Evolutionary conservation across 306 rosid species (phyloP).

Genomic region (Delonix regia): DNA sequence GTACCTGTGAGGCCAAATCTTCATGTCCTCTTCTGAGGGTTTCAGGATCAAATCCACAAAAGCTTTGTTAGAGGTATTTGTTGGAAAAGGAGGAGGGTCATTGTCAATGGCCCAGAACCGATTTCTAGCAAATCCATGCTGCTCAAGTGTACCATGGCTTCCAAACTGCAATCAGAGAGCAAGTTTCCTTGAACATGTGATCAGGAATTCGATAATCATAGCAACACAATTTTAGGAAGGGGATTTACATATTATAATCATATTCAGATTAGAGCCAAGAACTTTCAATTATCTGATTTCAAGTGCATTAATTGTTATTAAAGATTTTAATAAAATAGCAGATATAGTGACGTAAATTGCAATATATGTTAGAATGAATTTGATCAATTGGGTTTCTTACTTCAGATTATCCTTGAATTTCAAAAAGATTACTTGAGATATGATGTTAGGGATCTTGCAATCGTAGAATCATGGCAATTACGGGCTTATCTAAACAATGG

Average conservation of each 20-base stretch:
- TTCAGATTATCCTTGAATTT: neutral
- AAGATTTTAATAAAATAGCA: neutral
- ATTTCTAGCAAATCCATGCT: conserved; percentile 77
- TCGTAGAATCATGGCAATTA: conserved; percentile 7
- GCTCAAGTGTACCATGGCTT: conserved; percentile 63
- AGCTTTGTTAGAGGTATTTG: conserved; percentile 50
- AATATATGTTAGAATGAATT: neutral
- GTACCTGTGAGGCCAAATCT: conserved; percentile 89
- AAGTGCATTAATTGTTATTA: conserved; percentile 11
- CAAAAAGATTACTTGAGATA: conserved; percentile 10
- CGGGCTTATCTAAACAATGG: conserved; percentile 3
- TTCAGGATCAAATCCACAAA: conserved; percentile 70
- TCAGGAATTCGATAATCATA: neutral
- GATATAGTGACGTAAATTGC: neutral
- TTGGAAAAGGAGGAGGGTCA: conserved; percentile 64
- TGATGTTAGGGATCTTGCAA: conserved; percentile 4
- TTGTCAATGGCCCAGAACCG: conserved; percentile 59
- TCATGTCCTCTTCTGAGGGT: conserved; percentile 78
- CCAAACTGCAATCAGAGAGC: conserved; percentile 56
- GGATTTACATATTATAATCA: neutral
- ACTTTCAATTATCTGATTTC: neutral
- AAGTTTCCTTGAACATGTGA: conserved; percentile 33
- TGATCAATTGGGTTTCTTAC: neutral
- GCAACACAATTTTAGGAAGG: neutral
- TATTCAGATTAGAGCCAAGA: conserved; percentile 22